Base-by-base conservation (phyloP, 805 yeast species). In the Candida anglica region DNA sequence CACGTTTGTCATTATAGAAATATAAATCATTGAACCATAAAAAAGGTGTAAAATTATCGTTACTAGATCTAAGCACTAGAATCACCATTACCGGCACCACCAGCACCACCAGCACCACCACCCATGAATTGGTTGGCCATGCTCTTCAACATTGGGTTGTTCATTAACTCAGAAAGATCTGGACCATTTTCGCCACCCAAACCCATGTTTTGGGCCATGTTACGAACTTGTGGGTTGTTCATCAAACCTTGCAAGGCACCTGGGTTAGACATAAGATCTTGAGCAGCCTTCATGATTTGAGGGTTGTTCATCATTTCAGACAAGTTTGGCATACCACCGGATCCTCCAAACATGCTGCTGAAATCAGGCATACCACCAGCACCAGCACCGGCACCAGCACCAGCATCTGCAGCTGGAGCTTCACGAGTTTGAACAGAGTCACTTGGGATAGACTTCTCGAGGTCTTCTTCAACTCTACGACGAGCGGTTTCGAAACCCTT, bases 401-500 rank as follows among this genome's bases (percentile, higher is more conserved):
- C 69, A 15, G 69, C 61, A 30, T 56, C 61, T 14, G 60, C 45
- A 26, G 56, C 49, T 4, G 40, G 49, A 19, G 42, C 34, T 21
- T 48, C 42, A 24, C 47, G 51, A 3, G 54, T 33, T 19, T 50
- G 47, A 9, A 59, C 37, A 32, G 55, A 44, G 17, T 61, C 42
- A 27, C 56, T 28, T 24, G 58, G 37, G 5, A 64, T 53, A 3
- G 61, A 50, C 33, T 43, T 56, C 46, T 71, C 77, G 44, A 81
- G 63, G 36, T 86, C 85, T 53, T 82, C 89, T 50, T 84, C 87
- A 25, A 85, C 86, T 56, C 89, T 81, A 60, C 76, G 77, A 67
- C 86, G 86, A 16, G 97, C 97, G 22, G 96, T 86, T 59, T 91
- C 96, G 56, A 79, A 88, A 34, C 96, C 98, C 54, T 81, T 81